Evolutionary conservation across 306 rosid genomes (phyloP), one percentile per base, ranked within the genome.

Genomic region (Dryas octopetala): DNA sequence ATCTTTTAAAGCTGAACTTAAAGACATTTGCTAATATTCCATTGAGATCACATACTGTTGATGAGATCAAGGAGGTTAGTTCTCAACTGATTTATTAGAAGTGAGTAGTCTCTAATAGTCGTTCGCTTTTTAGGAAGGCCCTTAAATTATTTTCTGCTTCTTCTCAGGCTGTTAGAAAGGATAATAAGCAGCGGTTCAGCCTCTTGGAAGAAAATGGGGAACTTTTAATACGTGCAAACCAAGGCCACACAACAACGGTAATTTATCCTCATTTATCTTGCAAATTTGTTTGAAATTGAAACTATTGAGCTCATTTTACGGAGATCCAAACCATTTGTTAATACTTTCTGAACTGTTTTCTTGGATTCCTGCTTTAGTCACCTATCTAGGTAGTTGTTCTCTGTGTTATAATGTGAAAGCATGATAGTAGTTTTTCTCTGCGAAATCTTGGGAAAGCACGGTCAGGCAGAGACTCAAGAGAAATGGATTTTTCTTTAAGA

Each of bases 51-150:
- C 97, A 95, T 85, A 89, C 93, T 47, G 23, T 88, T 59, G 97
- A 92, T 80, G 99, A 95, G 60, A 59, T 95, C 65, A 86, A 86
- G 86, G 97, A 92, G 97, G 99, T 92, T 58, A 57, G 89, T 88
- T 38, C 40, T 28, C 0, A 38, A 6, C 13, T 28, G 12, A 9
- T 5, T 47, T 17, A 9, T 2, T 47, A 16, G 12, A 47, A 47
- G 75, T 23, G 15, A 62, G 23, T 62, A 19, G 11, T 76, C 17
- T 61, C 63, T 17, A 13, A 5, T 41, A 60, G 65, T 12, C 16
- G 49, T 52, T 54, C 61, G 8, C 61, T 10, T 19, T 10, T 74
- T 12, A 51, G 7, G 23, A 8, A 62, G 44, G 7, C 17, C 2
- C 15, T 38, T 45, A 55, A 55, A 53, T 65, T 65, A 67, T 73